Evolutionary conservation across 2,329 filamentous ascomycete species (phyloP).

Genomic region (Fusarium algeriense): DNA sequence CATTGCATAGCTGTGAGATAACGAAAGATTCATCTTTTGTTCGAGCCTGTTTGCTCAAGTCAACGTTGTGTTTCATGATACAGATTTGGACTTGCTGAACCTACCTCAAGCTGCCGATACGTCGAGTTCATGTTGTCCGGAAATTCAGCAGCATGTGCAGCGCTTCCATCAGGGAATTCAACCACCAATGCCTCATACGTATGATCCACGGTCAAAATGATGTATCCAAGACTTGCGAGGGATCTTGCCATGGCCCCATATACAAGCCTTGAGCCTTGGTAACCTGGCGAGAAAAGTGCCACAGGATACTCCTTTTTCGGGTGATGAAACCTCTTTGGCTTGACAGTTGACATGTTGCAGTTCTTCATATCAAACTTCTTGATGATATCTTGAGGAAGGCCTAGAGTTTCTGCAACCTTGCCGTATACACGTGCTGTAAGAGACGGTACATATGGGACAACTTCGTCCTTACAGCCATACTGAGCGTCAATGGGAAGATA

Average conservation of each 20-base stretch:
- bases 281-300: constrained; percentile 58
- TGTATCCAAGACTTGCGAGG: constrained; percentile 59
- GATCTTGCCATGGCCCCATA: constrained; percentile 58
- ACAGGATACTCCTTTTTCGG: constrained; percentile 6
- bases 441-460: background rate
- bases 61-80: rapidly evolving
- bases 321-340: background rate
- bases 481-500: constrained; percentile 25
- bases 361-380: constrained; percentile 16
- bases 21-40: constrained; percentile 19
- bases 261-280: constrained; percentile 55
- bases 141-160: constrained; percentile 8
- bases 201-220: constrained; percentile 62
- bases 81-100: rapidly evolving
- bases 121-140: background rate
- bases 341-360: constrained; percentile 22
- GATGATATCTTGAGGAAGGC: background rate
- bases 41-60: background rate
- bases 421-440: background rate
- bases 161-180: constrained; percentile 57
- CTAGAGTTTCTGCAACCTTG: background rate
- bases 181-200: constrained; percentile 59
- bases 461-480: background rate
- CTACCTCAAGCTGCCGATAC: constrained; percentile 13
- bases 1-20: constrained; percentile 42